Base-by-base conservation (phyloP, 306 rosid species). In the Sicyos baderoa region DNA sequence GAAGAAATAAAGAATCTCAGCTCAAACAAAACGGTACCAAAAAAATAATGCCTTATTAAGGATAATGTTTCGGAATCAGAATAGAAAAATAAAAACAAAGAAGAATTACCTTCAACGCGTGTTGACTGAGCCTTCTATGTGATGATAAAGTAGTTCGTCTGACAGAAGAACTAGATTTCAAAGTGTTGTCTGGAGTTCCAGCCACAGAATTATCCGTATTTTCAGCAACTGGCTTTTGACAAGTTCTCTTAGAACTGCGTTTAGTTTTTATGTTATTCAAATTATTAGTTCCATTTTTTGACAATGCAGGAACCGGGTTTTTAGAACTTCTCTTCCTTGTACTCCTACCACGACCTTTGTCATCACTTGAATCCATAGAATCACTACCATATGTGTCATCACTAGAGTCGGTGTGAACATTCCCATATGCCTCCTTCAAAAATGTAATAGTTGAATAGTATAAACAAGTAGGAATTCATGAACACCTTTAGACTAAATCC, bases 301-400 rank as follows among this genome's bases (percentile, higher is more conserved):
- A 61, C 63, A 58, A 11, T 55, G 22, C 75, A 54, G 35, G 70
- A 74, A 81, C 66, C 18, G 11, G 77, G 29, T 15, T 60, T 72
- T 42, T 48, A 23, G 72, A 21, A 32, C 55, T 9, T 67, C 72
- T 49, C 44, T 67, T 49, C 72, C 72, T 67, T 25, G 72, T 67
- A 23, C 45, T 9, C 52, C 72, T 27, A 48, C 40, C 57, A 14
- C 45, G 37, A 51, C 72, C 72, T 59, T 25, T 18, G 19, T 47
- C 57, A 25, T 60, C 57, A 16, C 57, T 67, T 25, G 77, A 67
- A 48, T 76, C 80, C 70, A 75, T 63, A 71, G 70, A 51, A 70
- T 21, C 82, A 69, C 69, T 78, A 82, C 86, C 91, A 44, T 86
- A 96, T 66, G 89, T 95, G 72, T 90, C 97, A 2, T 89, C 95